Evolutionary conservation across 139 green algal species (phyloP).

Genomic region (Axilococcus clingmanii): DNA sequence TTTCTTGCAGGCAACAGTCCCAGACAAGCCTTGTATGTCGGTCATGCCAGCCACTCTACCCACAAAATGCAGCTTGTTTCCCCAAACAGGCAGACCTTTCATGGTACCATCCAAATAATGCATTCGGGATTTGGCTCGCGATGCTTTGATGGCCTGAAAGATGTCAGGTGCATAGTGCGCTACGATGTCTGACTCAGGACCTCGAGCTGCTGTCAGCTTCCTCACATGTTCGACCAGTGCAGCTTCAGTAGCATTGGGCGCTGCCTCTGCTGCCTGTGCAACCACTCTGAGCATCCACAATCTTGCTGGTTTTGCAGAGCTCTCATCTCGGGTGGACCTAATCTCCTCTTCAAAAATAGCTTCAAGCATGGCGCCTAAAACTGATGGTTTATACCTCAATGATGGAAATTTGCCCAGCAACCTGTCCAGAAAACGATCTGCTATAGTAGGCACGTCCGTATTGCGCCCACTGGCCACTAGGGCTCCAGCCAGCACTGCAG

Average conservation of each 20-base stretch:
- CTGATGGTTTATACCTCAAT: not conserved
- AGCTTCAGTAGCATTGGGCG: slow-evolving; percentile 1
- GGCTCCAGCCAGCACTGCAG: slow-evolving; percentile 6
- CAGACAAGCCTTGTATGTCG: too few species aligned
- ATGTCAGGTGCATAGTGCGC: slow-evolving; percentile 14
- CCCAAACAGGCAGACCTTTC: slow-evolving; percentile 22
- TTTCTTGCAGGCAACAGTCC: too few species aligned
- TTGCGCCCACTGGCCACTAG: slow-evolving; percentile 12
- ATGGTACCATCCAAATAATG: slow-evolving; percentile 5
- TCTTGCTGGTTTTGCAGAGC: not conserved
- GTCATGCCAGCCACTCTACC: too few species aligned
- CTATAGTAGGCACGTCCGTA: slow-evolving; percentile 1
- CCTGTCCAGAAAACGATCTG: not conserved
- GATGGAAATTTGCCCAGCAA: not conserved
- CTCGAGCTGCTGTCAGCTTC: not conserved
- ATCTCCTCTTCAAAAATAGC: not conserved
- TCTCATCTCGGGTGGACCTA: too few species aligned
- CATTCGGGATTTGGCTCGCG: slow-evolving; percentile 8
- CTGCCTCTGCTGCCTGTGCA: not conserved
- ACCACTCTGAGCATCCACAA: not conserved
- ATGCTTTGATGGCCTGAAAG: slow-evolving; percentile 8
- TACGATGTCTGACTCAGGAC: not conserved
- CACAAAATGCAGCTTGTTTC: too few species aligned
- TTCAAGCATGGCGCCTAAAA: not conserved
- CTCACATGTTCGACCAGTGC: slow-evolving; percentile 1